Evolutionary conservation across 805 yeast species (phyloP).

Genomic region (Wickerhamiella qilinensis): DNA sequence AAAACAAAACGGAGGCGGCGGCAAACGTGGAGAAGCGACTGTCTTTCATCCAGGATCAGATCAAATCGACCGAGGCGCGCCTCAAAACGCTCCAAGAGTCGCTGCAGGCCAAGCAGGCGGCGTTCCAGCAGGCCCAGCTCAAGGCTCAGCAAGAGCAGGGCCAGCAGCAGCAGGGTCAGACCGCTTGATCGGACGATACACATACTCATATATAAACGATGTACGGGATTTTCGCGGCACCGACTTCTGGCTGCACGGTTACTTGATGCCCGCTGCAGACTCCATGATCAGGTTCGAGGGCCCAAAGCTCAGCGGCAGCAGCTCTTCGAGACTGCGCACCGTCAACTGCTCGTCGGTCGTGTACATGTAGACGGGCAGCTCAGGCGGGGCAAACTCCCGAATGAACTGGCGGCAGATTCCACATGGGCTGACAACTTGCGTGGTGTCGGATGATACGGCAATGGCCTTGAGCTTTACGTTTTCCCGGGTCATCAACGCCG

Average conservation of each 20-base stretch:
- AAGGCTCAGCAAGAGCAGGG: neutral
- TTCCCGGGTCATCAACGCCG: conserved; percentile 31
- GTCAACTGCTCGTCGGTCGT: conserved; percentile 28
- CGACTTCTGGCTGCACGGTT: too few relatives aligned
- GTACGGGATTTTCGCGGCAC: too few relatives aligned
- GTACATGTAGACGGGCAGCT: conserved; percentile 55
- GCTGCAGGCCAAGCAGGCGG: conserved; percentile 30
- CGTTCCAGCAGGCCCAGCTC: conserved; percentile 8
- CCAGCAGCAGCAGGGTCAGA: too few relatives aligned
- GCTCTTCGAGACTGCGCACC: conserved; percentile 37
- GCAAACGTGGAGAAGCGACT: conserved; percentile 75
- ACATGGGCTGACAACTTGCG: conserved; percentile 61
- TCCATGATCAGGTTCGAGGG: conserved; percentile 67
- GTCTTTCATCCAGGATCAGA: conserved; percentile 71
- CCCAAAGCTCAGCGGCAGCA: conserved; percentile 76
- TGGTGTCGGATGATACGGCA: conserved; percentile 49
- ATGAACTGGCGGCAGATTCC: conserved; percentile 89
- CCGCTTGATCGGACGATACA: too few relatives aligned
- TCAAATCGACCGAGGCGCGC: conserved; percentile 56
- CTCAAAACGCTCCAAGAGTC: conserved; percentile 39
- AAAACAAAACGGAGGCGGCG: conserved; percentile 68
- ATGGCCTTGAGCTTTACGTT: conserved; percentile 33
- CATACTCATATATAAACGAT: too few relatives aligned
- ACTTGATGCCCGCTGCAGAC: too few relatives aligned
- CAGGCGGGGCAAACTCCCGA: conserved; percentile 50